phyloP scores from a whole-genome alignment of 192 early-diverging fungal species.

The Borealophlyctis nickersoniae region DNA sequence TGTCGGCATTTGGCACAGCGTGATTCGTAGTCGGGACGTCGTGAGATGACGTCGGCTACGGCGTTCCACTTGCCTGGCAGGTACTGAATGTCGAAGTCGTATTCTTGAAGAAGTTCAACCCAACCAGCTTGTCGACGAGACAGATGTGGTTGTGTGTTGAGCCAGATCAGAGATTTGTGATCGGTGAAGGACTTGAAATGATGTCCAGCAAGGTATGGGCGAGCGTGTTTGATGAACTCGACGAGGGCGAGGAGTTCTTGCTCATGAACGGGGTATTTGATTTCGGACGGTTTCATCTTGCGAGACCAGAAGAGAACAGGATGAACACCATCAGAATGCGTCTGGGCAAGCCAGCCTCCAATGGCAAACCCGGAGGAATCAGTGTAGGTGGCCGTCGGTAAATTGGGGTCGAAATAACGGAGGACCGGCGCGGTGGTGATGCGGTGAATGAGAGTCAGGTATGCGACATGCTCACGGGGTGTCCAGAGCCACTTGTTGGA shows the following conservation, averaged over 20 bases:
- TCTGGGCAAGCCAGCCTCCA: no score
- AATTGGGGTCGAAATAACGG: conserved; percentile 3
- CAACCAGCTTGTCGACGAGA: conserved; percentile 36
- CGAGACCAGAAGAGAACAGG: conserved; percentile 19
- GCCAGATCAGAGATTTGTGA: conserved; percentile 43
- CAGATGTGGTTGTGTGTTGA: conserved; percentile 22
- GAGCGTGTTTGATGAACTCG: not conserved
- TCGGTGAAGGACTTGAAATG: conserved; percentile 7
- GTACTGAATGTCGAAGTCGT: conserved; percentile 29
- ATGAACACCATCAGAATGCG: no score
- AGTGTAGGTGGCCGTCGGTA: not conserved
- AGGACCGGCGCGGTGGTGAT: conserved; percentile 1
- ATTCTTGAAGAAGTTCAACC: conserved; percentile 11
- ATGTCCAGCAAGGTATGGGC: not conserved
- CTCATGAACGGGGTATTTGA: conserved; percentile 15
- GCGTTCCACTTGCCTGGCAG: conserved; percentile 29
- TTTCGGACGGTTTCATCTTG: conserved; percentile 12
- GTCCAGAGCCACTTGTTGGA: no score
- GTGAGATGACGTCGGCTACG: conserved; percentile 29
- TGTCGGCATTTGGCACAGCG: conserved; percentile 6
- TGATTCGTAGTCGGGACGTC: conserved; percentile 7
- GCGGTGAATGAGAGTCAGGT: no score
- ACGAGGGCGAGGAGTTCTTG: conserved; percentile 26
- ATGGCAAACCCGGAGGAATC: not conserved
- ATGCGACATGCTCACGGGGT: no score